Conservation (phyloP, 192 early-diverging fungal genomes). For the Coemansia furcata region DNA sequence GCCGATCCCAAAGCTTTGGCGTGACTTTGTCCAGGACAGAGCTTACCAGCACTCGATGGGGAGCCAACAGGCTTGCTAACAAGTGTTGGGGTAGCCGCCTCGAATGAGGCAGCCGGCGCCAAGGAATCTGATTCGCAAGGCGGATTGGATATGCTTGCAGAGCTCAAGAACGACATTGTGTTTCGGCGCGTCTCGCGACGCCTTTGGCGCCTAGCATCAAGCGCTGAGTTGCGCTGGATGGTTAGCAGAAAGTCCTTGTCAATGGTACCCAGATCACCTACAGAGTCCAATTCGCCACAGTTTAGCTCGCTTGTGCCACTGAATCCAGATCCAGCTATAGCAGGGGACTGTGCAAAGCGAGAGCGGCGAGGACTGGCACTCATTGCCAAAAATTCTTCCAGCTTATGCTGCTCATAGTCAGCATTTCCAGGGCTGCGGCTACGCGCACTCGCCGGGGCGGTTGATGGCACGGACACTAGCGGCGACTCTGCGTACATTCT, state of each 20-base stretch:
- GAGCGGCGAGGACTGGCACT: slow-evolving; percentile 3
- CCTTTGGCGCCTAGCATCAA: slow-evolving; percentile 45
- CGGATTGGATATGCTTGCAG: not conserved
- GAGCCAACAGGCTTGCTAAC: not conserved
- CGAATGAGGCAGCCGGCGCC: not conserved
- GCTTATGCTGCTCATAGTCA: slow-evolving; percentile 7
- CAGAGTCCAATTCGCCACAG: not conserved
- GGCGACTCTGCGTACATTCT: slow-evolving; percentile 39
- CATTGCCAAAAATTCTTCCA: slow-evolving; percentile 17
- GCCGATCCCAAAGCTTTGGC: slow-evolving; percentile 9
- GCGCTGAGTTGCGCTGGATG: slow-evolving; percentile 46
- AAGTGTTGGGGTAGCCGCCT: not conserved
- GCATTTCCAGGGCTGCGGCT: not conserved
- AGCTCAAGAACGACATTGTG: slow-evolving; percentile 38
- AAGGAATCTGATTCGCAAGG: not conserved
- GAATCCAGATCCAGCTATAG: not conserved
- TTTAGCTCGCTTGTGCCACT: not conserved
- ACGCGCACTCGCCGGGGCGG: slow-evolving; percentile 25
- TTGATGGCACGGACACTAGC: slow-evolving; percentile 34
- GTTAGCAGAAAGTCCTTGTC: slow-evolving; percentile 49
- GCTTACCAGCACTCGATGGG: not conserved
- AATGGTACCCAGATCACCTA: slow-evolving; percentile 30
- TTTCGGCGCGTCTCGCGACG: slow-evolving; percentile 49
- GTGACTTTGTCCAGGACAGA: slow-evolving; percentile 5
- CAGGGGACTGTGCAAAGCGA: not conserved